These are phyloP conservation scores for Baudoinia panamericana DNA, from an alignment of 495 filamentous ascomycete genomes.

Conservation along the genomic window DNA sequence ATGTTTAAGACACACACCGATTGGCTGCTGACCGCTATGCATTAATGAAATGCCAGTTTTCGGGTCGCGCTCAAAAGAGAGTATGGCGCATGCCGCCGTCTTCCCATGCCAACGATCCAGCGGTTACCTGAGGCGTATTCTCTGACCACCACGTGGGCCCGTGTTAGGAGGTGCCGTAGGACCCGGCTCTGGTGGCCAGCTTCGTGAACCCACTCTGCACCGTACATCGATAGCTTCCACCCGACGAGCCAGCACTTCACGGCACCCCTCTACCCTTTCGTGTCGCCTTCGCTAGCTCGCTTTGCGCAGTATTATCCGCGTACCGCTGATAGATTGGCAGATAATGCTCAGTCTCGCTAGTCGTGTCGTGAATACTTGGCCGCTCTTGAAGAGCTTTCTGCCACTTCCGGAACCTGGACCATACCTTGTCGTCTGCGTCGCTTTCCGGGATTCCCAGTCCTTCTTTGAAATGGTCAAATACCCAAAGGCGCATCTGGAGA, in stretches of 20 bases:
- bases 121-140: no score
- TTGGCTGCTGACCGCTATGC: no score
- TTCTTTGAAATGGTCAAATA: constrained; percentile 61
- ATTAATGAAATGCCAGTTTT: no score
- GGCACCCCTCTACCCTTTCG: constrained; percentile 49
- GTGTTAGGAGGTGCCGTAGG: no score
- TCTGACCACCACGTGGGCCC: no score
- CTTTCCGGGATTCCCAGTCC: constrained; percentile 42
- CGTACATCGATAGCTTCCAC: no score
- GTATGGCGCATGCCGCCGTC: no score
- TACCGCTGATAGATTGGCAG: constrained; percentile 54
- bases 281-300: constrained; percentile 55
- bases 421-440: constrained; percentile 39
- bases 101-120: no score
- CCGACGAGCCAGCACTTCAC: constrained; percentile 27
- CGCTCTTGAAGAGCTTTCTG: constrained; percentile 39
- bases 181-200: no score
- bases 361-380: constrained; percentile 47
- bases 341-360: constrained; percentile 49
- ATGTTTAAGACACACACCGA: no score
- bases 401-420: constrained; percentile 52
- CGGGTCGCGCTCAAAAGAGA: no score
- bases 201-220: no score
- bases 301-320: constrained; percentile 58
- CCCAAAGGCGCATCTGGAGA: constrained; percentile 42